Evolutionary conservation across 129 eudicot species (phyloP), one percentile per base, ranked within the genome.

Genomic region (Lactuca saligna): DNA sequence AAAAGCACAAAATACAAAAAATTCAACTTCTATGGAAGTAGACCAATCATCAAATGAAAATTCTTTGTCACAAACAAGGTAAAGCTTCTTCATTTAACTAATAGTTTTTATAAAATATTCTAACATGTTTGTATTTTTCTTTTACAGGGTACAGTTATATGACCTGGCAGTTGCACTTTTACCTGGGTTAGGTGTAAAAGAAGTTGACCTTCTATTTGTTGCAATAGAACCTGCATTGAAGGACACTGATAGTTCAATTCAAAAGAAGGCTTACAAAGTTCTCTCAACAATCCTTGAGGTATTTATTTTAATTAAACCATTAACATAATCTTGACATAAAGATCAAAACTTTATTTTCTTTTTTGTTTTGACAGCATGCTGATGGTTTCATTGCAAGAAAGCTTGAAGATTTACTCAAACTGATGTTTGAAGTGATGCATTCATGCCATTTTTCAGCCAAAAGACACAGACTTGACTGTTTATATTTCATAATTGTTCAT

Each of bases 211-310:
- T 71, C 64, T 93, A 57, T 89, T 79, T 78, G 65, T 53, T 74
- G 88, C 90, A 38, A 57, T 87, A 57, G 55, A 63, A 74, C 92
- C 91, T 77, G 95, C 90, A 17, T 78, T 93, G 63, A 84, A 93
- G 96, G 98, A 85, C 63, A 56, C 29, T 53, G 91, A 89, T 57
- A 92, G 97, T 17, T 82, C 80, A 57, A 73, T 93, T 76, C 98
- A 93, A 72, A 93, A 93, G 83, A 89, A 85, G 81, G 96, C 97
- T 54, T 94, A 94, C 75, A 89, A 88, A 89, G 93, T 85, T 69
- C 91, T 87, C 34, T 94, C 97, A 60, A 60, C 77, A 44, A 80
- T 87, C 54, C 85, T 94, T 33, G 75, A 82, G 99, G 99, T 94
- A 79, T 65, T 48, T 17, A 38, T 41, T 37, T 33, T 60, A 70